Evolutionary conservation across 305 asterid species (phyloP).

Genomic region (Galium porrigens): DNA sequence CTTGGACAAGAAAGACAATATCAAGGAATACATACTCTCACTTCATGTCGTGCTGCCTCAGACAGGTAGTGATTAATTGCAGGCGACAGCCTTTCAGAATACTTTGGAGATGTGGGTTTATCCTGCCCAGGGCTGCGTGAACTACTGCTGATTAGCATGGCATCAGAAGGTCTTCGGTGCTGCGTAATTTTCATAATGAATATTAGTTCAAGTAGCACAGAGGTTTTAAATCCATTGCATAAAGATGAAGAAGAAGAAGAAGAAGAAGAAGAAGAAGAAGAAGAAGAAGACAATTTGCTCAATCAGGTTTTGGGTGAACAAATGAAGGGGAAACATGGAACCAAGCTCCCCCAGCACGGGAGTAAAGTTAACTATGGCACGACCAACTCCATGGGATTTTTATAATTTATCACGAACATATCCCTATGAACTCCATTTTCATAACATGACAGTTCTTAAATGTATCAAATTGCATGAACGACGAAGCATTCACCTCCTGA

Average conservation of each 20-base stretch:
- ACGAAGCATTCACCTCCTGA: not conserved
- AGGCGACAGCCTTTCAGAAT: conserved; percentile 92
- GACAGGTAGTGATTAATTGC: conserved; percentile 84
- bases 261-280: too few relatives aligned
- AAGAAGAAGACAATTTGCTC: not conserved
- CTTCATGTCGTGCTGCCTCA: conserved; percentile 94
- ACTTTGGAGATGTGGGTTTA: conserved; percentile 67
- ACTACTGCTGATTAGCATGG: conserved; percentile 75
- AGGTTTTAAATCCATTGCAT: not conserved
- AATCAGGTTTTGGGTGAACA: not conserved
- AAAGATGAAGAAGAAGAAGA: not conserved
- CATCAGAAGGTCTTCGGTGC: conserved; percentile 79
- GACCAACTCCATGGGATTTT: not conserved
- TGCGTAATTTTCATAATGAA: conserved; percentile 25
- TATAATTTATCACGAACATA: not conserved
- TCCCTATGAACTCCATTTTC: not conserved
- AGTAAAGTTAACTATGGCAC: not conserved
- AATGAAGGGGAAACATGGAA: not conserved
- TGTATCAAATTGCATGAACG: not conserved
- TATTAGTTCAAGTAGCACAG: not conserved
- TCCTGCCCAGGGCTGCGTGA: conserved; percentile 82
- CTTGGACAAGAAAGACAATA: conserved; percentile 17
- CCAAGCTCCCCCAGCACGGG: not conserved
- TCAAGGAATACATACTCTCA: conserved; percentile 53
- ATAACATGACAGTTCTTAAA: not conserved